Evolutionary conservation across 805 yeast species (phyloP).

Genomic region (Suhomyces faveliae): DNA sequence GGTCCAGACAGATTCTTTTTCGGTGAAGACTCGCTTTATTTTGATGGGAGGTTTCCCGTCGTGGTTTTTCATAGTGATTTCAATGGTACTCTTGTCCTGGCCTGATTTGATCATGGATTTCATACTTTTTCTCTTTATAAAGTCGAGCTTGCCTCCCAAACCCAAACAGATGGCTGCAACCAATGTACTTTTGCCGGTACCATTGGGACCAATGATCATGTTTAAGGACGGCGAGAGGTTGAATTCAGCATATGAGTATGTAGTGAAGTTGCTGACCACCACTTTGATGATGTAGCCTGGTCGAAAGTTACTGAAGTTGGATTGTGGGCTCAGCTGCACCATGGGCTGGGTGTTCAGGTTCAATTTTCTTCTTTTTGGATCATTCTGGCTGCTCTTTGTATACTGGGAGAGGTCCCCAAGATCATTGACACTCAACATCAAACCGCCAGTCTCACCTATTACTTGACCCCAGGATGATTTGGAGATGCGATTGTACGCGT

Average conservation of each 20-base stretch:
- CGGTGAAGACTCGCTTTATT: conserved; percentile 47
- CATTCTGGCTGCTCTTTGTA: not conserved
- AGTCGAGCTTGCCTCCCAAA: conserved; percentile 72
- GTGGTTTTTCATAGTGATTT: conserved; percentile 47
- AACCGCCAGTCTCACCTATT: not conserved
- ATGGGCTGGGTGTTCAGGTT: not conserved
- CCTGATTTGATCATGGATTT: conserved; percentile 77
- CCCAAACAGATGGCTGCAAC: conserved; percentile 92
- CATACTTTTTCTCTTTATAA: conserved; percentile 66
- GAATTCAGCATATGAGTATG: conserved; percentile 68
- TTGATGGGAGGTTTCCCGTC: conserved; percentile 34
- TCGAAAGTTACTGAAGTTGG: conserved; percentile 10
- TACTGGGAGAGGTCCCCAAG: conserved; percentile 6
- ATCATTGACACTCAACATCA: conserved; percentile 1
- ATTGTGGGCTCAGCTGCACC: not conserved
- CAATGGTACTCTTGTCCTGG: conserved; percentile 42
- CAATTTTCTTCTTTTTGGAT: conserved; percentile 9
- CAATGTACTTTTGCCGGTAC: conserved; percentile 91
- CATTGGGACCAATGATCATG: conserved; percentile 95
- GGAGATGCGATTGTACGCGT: not conserved
- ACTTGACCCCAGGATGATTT: not conserved
- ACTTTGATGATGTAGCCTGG: conserved; percentile 55
- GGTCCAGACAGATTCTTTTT: conserved; percentile 51
- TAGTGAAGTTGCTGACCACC: conserved; percentile 60
- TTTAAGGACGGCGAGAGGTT: conserved; percentile 79